Evolutionary conservation across 345 rosid species (phyloP), one percentile per base, ranked within the genome.

Genomic region (Firmiana major): DNA sequence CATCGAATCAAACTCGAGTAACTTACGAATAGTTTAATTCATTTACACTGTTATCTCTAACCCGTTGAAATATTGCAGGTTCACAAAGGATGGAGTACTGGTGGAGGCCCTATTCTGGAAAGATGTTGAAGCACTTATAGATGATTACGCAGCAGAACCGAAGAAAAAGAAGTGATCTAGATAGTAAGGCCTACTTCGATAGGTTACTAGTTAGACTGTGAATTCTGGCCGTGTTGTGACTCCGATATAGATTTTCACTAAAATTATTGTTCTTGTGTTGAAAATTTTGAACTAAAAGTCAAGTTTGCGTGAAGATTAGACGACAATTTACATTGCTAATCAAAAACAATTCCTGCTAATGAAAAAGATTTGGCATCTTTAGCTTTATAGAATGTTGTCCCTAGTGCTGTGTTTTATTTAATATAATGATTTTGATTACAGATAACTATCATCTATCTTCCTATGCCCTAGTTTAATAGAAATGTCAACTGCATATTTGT

Each of bases 101-200:
- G 98, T 89, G 12, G 99, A 94, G 84, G 99, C 93, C 74, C 77
- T 91, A 48, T 89, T 94, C 84, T 92, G 95, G 94, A 94, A 94
- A 86, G 99, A 93, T 81, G 99, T 96, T 63, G 90, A 84, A 31
- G 86, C 87, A 7, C 82, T 94, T 10, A 79, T 92, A 53, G 81
- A 90, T 54, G 84, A 89, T 12, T 94, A 96, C 78, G 84, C 91
- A 6, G 82, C 54, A 74, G 97, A 93, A 74, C 91, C 88, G 15
- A 94, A 92, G 88, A 95, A 95, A 89, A 91, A 85, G 83, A 92
- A 90, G 82, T 96, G 86, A 95, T 81, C 4, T 51, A 74, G 46
- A 57, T 58, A 15, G 15, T 10, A 48, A 28, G 78, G 55, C 26
- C 38, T 74, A 22, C 70, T 22, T 42, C 9, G 34, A 75, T 74